These are phyloP conservation scores for Ceratocystis colombiana DNA, from an alignment of 2,329 filamentous ascomycete genomes.

Conservation along the genomic window DNA sequence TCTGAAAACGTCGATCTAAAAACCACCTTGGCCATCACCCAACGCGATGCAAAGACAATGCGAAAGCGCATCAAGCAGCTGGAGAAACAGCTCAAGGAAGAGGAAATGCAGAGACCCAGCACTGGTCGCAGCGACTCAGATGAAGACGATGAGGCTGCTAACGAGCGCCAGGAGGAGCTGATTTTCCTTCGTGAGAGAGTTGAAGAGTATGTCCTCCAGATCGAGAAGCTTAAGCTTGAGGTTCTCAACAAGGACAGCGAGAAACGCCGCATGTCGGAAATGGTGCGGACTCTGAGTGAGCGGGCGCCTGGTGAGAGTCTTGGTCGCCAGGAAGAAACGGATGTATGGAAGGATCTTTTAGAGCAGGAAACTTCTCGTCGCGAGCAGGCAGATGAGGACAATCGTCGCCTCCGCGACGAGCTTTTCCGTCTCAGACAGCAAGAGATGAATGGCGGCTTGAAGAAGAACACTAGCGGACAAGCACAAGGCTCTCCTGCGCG, in stretches of 20 bases:
- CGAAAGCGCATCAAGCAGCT: slow-evolving; percentile 74
- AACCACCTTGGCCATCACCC: slow-evolving; percentile 75
- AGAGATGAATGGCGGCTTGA: slow-evolving; percentile 35
- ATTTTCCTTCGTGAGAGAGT: slow-evolving; percentile 74
- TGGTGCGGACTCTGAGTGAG: slow-evolving; percentile 50
- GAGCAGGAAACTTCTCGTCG: slow-evolving; percentile 83
- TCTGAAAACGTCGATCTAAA: slow-evolving; percentile 94
- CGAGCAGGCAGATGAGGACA: slow-evolving; percentile 85
- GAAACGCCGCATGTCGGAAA: slow-evolving; percentile 74
- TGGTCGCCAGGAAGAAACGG: slow-evolving; percentile 53
- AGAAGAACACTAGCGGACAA: slow-evolving; percentile 40
- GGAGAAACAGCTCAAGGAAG: slow-evolving; percentile 65
- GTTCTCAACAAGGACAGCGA: slow-evolving; percentile 70
- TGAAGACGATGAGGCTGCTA: slow-evolving; percentile 51
- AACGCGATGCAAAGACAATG: slow-evolving; percentile 80
- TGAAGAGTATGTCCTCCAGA: slow-evolving; percentile 71
- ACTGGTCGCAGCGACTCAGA: slow-evolving; percentile 50
- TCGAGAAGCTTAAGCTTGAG: slow-evolving; percentile 72
- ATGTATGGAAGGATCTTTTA: slow-evolving; percentile 90
- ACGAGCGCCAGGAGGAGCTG: slow-evolving; percentile 75
- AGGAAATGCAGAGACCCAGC: slow-evolving; percentile 48
- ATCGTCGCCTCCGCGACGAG: slow-evolving; percentile 73
- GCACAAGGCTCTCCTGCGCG: slow-evolving; percentile 39
- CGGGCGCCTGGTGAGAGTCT: slow-evolving; percentile 42
- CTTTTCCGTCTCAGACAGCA: slow-evolving; percentile 62